These are phyloP conservation scores for Acanthamoeba culbertsoni DNA, from an alignment of 208 protist genomes.

Conservation along the genomic window DNA sequence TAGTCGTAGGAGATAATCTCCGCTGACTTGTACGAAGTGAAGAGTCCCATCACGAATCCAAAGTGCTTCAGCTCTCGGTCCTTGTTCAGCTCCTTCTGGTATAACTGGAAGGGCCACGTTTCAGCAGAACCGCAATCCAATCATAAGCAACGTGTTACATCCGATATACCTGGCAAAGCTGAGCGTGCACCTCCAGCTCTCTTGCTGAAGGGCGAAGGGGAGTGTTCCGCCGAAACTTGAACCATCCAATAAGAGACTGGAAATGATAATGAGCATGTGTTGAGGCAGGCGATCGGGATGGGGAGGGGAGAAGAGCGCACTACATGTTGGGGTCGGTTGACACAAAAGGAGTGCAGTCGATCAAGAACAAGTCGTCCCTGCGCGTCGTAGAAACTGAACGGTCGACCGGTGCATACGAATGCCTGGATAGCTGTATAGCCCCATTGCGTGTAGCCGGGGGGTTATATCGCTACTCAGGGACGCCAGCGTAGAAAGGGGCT, in stretches of 20 bases:
- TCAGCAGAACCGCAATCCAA: background rate
- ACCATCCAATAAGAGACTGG: constrained; percentile 1
- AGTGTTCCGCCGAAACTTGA: constrained; percentile 1
- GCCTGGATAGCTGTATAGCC: background rate
- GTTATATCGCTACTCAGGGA: background rate
- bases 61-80: constrained; percentile 14
- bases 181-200: background rate
- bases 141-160: no score
- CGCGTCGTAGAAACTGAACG: constrained; percentile 14
- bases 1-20: constrained; percentile 35
- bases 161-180: background rate
- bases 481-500: background rate
- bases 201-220: background rate
- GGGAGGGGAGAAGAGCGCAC: background rate
- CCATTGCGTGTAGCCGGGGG: background rate
- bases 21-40: background rate
- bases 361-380: background rate
- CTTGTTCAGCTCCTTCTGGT: constrained; percentile 11
- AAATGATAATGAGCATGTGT: background rate
- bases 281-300: background rate
- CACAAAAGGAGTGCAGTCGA: background rate
- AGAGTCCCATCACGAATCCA: constrained; percentile 9
- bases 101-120: background rate
- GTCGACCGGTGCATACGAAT: background rate
- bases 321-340: background rate